These are phyloP conservation scores for Penstemon davidsonii DNA, from an alignment of 257 asterid genomes.

Conservation along the genomic window DNA sequence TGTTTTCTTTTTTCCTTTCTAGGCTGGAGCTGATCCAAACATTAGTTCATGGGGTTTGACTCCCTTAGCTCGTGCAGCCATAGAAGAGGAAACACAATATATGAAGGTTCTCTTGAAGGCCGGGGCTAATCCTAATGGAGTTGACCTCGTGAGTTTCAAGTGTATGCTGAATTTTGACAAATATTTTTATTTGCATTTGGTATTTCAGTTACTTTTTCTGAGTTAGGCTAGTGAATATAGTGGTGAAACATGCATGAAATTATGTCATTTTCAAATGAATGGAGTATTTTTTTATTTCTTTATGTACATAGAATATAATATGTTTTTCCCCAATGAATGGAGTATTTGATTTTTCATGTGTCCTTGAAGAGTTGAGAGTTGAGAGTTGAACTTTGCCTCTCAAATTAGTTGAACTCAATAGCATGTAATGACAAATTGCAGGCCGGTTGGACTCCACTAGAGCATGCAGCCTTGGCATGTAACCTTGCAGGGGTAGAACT, in stretches of 20 bases:
- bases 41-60: background rate
- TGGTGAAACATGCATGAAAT: too few relatives aligned
- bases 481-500: background rate
- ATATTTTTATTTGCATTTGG: too few relatives aligned
- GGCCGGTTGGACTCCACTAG: slow-evolving; percentile 26
- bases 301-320: too few relatives aligned
- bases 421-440: background rate
- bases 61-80: slow-evolving; percentile 8
- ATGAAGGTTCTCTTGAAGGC: slow-evolving; percentile 14
- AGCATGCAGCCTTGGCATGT: slow-evolving; percentile 17
- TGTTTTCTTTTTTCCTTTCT: background rate
- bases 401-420: background rate
- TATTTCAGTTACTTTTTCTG: too few relatives aligned
- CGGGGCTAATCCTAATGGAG: slow-evolving; percentile 27
- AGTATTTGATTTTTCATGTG: background rate
- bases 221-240: too few relatives aligned
- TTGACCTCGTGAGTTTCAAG: background rate
- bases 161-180: too few relatives aligned
- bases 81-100: background rate
- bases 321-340: too few relatives aligned
- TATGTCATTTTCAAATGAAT: too few relatives aligned
- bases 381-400: too few relatives aligned
- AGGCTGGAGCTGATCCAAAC: slow-evolving; percentile 31
- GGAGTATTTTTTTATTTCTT: background rate
- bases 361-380: too few relatives aligned